These are phyloP conservation scores for Botrytis deweyae DNA, from an alignment of 2,329 filamentous ascomycete species.

Conservation along the genomic window DNA sequence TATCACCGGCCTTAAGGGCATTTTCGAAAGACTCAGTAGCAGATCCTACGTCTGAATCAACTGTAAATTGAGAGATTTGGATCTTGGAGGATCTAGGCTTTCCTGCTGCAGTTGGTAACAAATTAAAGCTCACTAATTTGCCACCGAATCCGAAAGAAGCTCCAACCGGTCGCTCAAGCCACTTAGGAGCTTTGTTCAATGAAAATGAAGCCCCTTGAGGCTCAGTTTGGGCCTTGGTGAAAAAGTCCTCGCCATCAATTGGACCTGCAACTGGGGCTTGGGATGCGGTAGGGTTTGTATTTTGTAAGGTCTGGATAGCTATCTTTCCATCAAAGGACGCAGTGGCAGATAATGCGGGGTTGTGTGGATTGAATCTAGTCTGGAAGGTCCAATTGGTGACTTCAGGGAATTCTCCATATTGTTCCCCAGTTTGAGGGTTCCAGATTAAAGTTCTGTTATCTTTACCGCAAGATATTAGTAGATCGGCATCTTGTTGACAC, in stretches of 20 bases:
- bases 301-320: slow-evolving; percentile 88
- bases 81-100: slow-evolving; percentile 73
- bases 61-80: slow-evolving; percentile 81
- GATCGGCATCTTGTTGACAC: slow-evolving; percentile 86
- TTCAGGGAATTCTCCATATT: slow-evolving; percentile 89
- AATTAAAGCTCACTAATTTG: slow-evolving; percentile 76
- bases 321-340: slow-evolving; percentile 98
- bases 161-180: slow-evolving; percentile 81
- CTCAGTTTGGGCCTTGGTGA: slow-evolving; percentile 87
- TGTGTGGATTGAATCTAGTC: slow-evolving; percentile 89
- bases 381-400: slow-evolving; percentile 99
- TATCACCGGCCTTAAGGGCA: slow-evolving; percentile 73
- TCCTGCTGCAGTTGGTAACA: slow-evolving; percentile 56
- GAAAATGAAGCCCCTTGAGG: slow-evolving; percentile 90
- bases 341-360: slow-evolving; percentile 88
- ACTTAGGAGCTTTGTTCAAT: slow-evolving; percentile 79
- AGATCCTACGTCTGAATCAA: slow-evolving; percentile 80
- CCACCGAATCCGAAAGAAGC: slow-evolving; percentile 95
- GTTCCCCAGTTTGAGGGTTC: slow-evolving; percentile 90
- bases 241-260: slow-evolving; percentile 92
- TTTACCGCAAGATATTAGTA: slow-evolving; percentile 91
- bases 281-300: slow-evolving; percentile 76
- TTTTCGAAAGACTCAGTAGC: slow-evolving; percentile 86
- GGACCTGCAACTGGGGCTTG: slow-evolving; percentile 66
- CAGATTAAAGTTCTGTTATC: slow-evolving; percentile 94